Conservation (phyloP, 108 stramenopile genomes). For the Skeletonema marinoi region DNA sequence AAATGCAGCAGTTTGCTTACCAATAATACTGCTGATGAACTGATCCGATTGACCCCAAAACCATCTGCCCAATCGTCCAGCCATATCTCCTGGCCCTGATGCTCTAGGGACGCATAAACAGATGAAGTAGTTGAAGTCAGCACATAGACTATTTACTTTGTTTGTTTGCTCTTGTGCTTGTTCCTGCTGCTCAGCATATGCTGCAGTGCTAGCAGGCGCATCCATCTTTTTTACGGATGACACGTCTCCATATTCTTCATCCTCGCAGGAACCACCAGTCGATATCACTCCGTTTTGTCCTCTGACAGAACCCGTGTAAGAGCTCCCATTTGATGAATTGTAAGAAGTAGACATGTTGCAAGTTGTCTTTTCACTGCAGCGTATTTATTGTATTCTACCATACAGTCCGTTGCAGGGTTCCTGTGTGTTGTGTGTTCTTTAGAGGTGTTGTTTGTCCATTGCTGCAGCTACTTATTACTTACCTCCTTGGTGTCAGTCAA, state of each 20-base stretch:
- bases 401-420: too few species aligned
- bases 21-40: slow-evolving; percentile 49
- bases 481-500: too few species aligned
- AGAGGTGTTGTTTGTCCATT: too few species aligned
- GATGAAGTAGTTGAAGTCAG: slow-evolving; percentile 42
- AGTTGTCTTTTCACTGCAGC: not conserved
- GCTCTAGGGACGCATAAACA: slow-evolving; percentile 52
- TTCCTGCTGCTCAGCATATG: not conserved
- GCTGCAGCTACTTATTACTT: too few species aligned
- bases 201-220: slow-evolving; percentile 2
- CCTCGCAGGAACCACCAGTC: slow-evolving; percentile 7
- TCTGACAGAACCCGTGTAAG: not conserved
- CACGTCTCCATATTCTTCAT: slow-evolving; percentile 8
- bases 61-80: slow-evolving; percentile 32
- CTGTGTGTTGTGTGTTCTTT: too few species aligned
- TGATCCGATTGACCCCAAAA: slow-evolving; percentile 48
- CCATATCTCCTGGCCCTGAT: slow-evolving; percentile 17
- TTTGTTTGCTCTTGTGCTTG: slow-evolving; percentile 6
- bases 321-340: not conserved
- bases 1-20: not conserved
- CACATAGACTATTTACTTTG: slow-evolving; percentile 28
- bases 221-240: not conserved
- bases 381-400: too few species aligned
- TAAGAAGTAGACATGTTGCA: not conserved
- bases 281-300: not conserved